Evolutionary conservation across 805 yeast species (phyloP).

Genomic region (Candida ortonii): DNA sequence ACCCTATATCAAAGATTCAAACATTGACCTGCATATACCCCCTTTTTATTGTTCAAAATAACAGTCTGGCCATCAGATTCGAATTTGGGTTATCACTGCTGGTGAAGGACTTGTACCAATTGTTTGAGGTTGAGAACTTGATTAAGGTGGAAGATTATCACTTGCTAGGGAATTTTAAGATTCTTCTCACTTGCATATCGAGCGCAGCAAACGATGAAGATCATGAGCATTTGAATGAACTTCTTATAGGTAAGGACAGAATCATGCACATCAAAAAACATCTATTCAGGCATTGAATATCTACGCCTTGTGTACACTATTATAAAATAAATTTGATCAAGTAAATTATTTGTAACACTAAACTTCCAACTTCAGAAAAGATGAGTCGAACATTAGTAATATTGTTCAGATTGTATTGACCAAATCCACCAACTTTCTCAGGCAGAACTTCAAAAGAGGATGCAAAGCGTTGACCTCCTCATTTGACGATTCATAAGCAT

Average conservation of each 20-base stretch:
- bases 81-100: conserved; percentile 49
- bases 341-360: too few species aligned
- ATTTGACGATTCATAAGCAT: conserved; percentile 6
- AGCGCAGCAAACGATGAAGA: conserved; percentile 13
- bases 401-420: conserved; percentile 20
- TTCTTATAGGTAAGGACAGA: conserved; percentile 24
- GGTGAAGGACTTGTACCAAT: conserved; percentile 46
- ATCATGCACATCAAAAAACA: conserved; percentile 26
- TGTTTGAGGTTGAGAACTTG: conserved; percentile 32
- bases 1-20: conserved; percentile 41
- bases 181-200: conserved; percentile 32
- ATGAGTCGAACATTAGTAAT: background rate
- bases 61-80: conserved; percentile 37
- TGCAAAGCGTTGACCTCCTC: conserved; percentile 24
- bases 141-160: conserved; percentile 31
- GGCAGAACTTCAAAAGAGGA: conserved; percentile 25
- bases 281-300: conserved; percentile 14
- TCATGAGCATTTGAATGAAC: conserved; percentile 16
- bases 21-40: conserved; percentile 42
- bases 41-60: conserved; percentile 45
- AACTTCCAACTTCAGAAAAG: too few species aligned
- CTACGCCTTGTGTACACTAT: background rate
- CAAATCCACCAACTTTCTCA: conserved; percentile 25
- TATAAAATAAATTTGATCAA: conserved; percentile 2
- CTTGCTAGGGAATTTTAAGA: conserved; percentile 33